A percentile compares a stretch with the other conserved stretches of the same genome.
Evolutionary conservation across 106 monocot species (phyloP).

Genomic region (Amphibolis antarctica): DNA sequence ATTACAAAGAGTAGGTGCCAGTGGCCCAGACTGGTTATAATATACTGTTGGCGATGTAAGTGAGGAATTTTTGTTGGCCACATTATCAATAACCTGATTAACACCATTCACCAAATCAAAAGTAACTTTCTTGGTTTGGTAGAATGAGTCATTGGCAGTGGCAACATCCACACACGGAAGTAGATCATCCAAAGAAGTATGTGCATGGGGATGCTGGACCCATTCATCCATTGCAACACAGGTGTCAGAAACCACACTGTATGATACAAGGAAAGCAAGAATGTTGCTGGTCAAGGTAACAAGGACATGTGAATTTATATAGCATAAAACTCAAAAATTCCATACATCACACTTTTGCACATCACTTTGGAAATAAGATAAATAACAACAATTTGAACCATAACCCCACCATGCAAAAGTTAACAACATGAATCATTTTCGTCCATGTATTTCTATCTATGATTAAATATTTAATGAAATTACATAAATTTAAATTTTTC

Average conservation of each 20-base stretch:
- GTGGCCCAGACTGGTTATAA: constrained; percentile 80
- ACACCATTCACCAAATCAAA: constrained; percentile 51
- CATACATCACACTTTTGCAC: neutral
- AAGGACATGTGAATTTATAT: too few species aligned
- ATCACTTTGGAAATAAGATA: too few species aligned
- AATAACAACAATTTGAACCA: too few species aligned
- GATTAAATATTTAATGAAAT: too few species aligned
- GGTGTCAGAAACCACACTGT: constrained; percentile 62
- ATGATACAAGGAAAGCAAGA: too few species aligned
- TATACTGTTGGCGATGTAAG: constrained; percentile 26
- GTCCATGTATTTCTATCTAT: too few species aligned
- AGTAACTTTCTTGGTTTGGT: constrained; percentile 45
- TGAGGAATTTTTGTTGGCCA: constrained; percentile 53
- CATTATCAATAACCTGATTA: constrained; percentile 46
- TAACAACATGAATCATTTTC: too few species aligned
- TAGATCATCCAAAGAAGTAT: constrained; percentile 75
- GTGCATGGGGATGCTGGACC: constrained; percentile 52
- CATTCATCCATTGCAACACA: constrained; percentile 97
- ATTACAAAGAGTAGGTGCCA: constrained; percentile 64
- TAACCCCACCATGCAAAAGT: too few species aligned
- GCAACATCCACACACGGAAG: constrained; percentile 72
- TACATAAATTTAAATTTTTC: too few species aligned
- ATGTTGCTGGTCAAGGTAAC: too few species aligned
- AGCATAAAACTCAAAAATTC: neutral
- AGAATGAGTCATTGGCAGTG: constrained; percentile 64